Evolutionary conservation across 1,284 basidiomycete species (phyloP), one percentile per base, ranked within the genome.

Genomic region (Papiliotrema laurentii): DNA sequence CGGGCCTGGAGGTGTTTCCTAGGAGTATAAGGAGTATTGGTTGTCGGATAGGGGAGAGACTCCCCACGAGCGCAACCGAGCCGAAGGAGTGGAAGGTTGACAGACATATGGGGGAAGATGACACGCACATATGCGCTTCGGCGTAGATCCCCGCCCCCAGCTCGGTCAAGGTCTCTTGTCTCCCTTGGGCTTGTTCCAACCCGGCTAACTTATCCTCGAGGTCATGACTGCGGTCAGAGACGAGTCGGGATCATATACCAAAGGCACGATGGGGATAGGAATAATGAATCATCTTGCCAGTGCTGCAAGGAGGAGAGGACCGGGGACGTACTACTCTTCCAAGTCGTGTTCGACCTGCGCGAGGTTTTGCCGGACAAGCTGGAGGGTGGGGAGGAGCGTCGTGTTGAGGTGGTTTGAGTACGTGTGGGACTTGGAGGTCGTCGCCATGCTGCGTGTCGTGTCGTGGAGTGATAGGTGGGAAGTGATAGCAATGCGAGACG

Each of bases 61-160:
- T 19, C 41, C 39, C 37, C 41, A 46, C 27, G n/a, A 43, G 5
- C 30, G 14, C 14, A 22, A 31, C 38, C 11, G 33, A 34, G 14
- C 24, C 21, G 35, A 9, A 35, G 18, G 10, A 10, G 22, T 28
- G 10, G 18, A 31, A 5, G 7, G 21, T 18, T 22, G 7, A n/a
- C 18, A 19, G 25, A 27, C 4, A 19, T 31, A 22, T 33, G 13
- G 34, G 11, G 21, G 34, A 9, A 26, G n/a, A 14, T 5, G 14
- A 40, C 24, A 21, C 5, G 54, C 60, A 55, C 45, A 69, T 64
- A 64, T 58, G 21, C 36, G 60, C 54, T 25, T 67, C 59, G 3
- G 61, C 65, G 54, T 58, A 69, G 6, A 67, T 52, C 4, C 63
- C 67, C 0, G 55, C 63, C 19, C 65, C 65, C 11, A 67, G 45